phyloP scores from a whole-genome alignment of 2,329 filamentous ascomycete species.

The Parastagonospora nodorum region DNA sequence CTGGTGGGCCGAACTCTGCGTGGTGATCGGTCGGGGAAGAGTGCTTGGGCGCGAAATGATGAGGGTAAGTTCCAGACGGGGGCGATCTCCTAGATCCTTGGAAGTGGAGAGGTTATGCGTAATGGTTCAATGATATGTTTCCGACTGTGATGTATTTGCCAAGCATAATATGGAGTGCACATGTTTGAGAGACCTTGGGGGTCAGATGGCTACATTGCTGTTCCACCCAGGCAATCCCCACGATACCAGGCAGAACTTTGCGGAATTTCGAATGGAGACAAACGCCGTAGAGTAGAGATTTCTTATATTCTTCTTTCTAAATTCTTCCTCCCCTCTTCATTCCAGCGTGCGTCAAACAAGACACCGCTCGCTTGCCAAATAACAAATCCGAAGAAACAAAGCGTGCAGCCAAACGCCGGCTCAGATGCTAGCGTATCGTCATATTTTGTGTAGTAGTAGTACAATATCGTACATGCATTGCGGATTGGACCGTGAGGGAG shows the following conservation, averaged over 20 bases:
- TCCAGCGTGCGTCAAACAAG: constrained; percentile 8
- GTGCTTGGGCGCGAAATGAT: background rate
- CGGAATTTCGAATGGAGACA: background rate
- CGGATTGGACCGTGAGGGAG: background rate
- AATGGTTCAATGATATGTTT: background rate
- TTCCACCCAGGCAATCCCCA: no score
- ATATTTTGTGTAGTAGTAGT: constrained; percentile 26
- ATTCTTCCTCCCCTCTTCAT: constrained; percentile 7
- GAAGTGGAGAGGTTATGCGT: background rate
- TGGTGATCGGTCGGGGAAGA: constrained; percentile 19
- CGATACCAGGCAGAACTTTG: background rate
- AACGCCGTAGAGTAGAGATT: constrained; percentile 23
- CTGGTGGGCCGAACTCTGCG: constrained; percentile 33
- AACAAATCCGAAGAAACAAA: constrained; percentile 3
- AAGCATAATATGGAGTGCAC: no score
- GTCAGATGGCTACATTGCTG: no score
- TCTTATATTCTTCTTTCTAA: constrained; percentile 14
- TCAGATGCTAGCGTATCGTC: constrained; percentile 34
- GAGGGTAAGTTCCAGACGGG: background rate
- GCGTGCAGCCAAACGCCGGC: constrained; percentile 34
- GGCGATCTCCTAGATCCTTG: background rate
- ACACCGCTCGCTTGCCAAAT: constrained; percentile 21
- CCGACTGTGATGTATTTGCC: no score
- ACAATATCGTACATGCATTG: constrained; percentile 33
- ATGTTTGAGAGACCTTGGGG: no score